Evolutionary conservation across 1,284 basidiomycete genomes (phyloP).

Genomic region (Ustilago bromivora): DNA sequence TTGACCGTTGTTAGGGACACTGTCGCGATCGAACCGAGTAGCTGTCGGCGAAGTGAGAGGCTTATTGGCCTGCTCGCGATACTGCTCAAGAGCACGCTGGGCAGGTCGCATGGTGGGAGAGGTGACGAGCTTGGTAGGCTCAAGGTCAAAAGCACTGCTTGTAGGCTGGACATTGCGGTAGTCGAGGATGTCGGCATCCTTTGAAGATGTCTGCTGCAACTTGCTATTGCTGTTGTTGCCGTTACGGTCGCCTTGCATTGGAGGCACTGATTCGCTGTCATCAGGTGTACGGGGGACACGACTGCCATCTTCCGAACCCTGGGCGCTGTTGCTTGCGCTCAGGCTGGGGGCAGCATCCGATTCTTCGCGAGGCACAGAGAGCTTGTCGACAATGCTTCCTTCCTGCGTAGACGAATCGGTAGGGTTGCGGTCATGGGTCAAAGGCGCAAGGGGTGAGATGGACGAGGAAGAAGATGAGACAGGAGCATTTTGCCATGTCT

Average conservation of each 20-base stretch:
- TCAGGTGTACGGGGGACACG: constrained; percentile 45
- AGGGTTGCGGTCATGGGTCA: constrained; percentile 20
- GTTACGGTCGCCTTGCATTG: constrained; percentile 13
- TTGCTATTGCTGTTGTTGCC: constrained; percentile 6
- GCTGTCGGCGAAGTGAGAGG: constrained; percentile 16
- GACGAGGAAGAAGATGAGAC: constrained; percentile 15
- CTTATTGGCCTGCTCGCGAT: constrained; percentile 23
- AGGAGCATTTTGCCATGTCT: constrained; percentile 34
- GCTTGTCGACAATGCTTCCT: constrained; percentile 48
- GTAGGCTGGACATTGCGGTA: constrained; percentile 18
- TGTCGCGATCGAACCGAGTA: constrained; percentile 12
- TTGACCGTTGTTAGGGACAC: not conserved
- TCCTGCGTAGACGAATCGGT: constrained; percentile 35
- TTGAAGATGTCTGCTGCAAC: constrained; percentile 7
- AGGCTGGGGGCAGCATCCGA: constrained; percentile 49
- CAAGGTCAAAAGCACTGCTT: constrained; percentile 1
- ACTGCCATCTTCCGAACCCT: constrained; percentile 48
- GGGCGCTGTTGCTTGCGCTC: constrained; percentile 40
- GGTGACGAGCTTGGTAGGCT: not conserved
- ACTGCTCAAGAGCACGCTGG: constrained; percentile 47
- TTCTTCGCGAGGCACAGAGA: constrained; percentile 34
- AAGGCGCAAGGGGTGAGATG: constrained; percentile 3
- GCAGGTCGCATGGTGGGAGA: constrained; percentile 36
- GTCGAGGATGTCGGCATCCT: constrained; percentile 2
- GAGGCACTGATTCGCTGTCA: constrained; percentile 25